These are phyloP conservation scores for Arachis stenosperma DNA, from an alignment of 306 rosid genomes.

Conservation along the genomic window DNA sequence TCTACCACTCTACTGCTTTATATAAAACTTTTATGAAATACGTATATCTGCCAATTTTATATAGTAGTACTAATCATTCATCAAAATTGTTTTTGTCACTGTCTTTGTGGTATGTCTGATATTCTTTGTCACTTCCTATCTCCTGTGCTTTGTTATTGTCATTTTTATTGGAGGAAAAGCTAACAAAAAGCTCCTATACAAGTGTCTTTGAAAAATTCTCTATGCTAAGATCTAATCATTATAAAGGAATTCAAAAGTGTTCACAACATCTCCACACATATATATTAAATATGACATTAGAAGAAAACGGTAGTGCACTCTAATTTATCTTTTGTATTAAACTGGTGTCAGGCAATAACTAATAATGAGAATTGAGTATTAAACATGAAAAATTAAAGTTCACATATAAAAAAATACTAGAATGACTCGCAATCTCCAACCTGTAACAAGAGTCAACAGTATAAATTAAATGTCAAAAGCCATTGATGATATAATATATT, in stretches of 20 bases:
- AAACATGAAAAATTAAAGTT: conserved; percentile 26
- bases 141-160: conserved; percentile 38
- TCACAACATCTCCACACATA: conserved; percentile 13
- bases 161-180: conserved; percentile 60
- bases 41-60: background rate
- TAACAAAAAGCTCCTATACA: conserved; percentile 83
- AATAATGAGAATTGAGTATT: conserved; percentile 23
- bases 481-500: conserved; percentile 1
- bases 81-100: conserved; percentile 57
- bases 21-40: background rate
- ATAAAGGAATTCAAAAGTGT: conserved; percentile 52
- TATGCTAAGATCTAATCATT: conserved; percentile 54
- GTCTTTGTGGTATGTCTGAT: conserved; percentile 65
- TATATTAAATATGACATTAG: background rate
- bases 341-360: background rate
- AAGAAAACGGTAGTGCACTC: background rate
- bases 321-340: no score
- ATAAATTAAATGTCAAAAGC: conserved; percentile 34
- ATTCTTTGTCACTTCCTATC: conserved; percentile 67
- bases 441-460: conserved; percentile 48
- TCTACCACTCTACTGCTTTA: background rate
- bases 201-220: conserved; percentile 72
- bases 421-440: conserved; percentile 59
- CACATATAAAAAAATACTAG: conserved; percentile 62
- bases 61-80: conserved; percentile 37